Percentiles rank a stretch among this genome's conserved stretches.
Evolutionary conservation across 805 yeast species (phyloP).

Genomic region (Isabelozyma gotoi): DNA sequence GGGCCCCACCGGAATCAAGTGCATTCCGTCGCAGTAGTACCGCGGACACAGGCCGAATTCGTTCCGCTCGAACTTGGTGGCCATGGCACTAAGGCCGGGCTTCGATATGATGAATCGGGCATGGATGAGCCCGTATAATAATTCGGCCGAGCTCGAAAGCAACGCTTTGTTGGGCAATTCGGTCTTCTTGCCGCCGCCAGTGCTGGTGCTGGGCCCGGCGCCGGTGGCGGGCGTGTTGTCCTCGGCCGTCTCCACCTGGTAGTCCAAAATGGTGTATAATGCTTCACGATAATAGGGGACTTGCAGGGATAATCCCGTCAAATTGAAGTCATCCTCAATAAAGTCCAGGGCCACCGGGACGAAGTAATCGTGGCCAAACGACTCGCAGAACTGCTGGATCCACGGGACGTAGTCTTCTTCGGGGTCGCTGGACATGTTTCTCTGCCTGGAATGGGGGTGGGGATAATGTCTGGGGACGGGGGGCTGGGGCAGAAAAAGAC

Average conservation of each 20-base stretch:
- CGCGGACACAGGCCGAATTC: slow-evolving; percentile 94
- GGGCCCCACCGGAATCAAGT: slow-evolving; percentile 86
- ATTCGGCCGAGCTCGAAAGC: slow-evolving; percentile 87
- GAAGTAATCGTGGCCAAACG: slow-evolving; percentile 85
- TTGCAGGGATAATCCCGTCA: slow-evolving; percentile 81
- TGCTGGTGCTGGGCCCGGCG: slow-evolving; percentile 7
- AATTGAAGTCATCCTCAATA: slow-evolving; percentile 94
- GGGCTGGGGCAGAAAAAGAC: background rate
- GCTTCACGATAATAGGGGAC: slow-evolving; percentile 94
- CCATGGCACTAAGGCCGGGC: slow-evolving; percentile 87
- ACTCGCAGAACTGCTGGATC: slow-evolving; percentile 77
- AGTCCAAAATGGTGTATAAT: slow-evolving; percentile 82
- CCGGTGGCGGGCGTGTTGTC: slow-evolving; percentile 26
- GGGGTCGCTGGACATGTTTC: slow-evolving; percentile 43
- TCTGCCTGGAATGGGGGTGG: too few relatives aligned
- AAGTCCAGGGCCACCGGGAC: slow-evolving; percentile 91
- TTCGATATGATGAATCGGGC: slow-evolving; percentile 87
- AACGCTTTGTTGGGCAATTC: slow-evolving; percentile 69
- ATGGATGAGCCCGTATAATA: slow-evolving; percentile 90
- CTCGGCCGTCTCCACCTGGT: slow-evolving; percentile 57
- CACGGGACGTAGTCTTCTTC: slow-evolving; percentile 69
- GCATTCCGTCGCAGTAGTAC: slow-evolving; percentile 85
- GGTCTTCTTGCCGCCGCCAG: slow-evolving; percentile 7
- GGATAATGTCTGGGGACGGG: background rate
- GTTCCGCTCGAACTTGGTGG: slow-evolving; percentile 86